Conservation (phyloP, 352 stramenopile genomes). For the Phytophthora sansomeana region DNA sequence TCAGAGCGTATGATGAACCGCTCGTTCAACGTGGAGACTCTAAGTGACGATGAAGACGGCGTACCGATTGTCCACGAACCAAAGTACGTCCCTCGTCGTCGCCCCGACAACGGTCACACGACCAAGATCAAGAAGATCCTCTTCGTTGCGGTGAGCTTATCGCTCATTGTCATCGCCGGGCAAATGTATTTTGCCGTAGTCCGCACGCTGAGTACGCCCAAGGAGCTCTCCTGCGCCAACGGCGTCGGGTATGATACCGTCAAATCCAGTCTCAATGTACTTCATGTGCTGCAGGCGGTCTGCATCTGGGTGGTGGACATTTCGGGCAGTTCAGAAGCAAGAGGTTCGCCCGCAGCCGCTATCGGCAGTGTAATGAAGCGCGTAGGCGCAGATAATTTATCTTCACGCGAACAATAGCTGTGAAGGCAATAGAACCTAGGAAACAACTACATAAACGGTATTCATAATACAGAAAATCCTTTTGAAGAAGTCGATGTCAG, state of each 20-base stretch:
- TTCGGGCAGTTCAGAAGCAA: slow-evolving; percentile 27
- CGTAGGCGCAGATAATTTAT: neutral
- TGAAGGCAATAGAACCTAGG: slow-evolving; percentile 6
- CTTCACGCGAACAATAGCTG: slow-evolving; percentile 8
- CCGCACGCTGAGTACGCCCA: slow-evolving; percentile 15
- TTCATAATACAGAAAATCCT: slow-evolving; percentile 4
- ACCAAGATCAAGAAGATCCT: slow-evolving; percentile 38
- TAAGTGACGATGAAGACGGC: slow-evolving; percentile 34
- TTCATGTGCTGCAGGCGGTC: slow-evolving; percentile 40
- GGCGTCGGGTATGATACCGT: slow-evolving; percentile 51
- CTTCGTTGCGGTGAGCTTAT: slow-evolving; percentile 27
- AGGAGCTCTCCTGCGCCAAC: slow-evolving; percentile 62
- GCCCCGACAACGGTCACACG: slow-evolving; percentile 20
- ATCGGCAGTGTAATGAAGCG: slow-evolving; percentile 9
- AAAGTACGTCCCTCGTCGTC: neutral
- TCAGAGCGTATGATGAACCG: slow-evolving; percentile 16
- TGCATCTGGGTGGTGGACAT: slow-evolving; percentile 37
- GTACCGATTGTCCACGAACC: slow-evolving; percentile 25
- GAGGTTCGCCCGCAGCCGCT: slow-evolving; percentile 13
- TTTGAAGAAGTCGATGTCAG: neutral
- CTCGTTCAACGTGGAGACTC: slow-evolving; percentile 33
- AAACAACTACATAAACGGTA: slow-evolving; percentile 3
- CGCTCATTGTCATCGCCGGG: slow-evolving; percentile 34
- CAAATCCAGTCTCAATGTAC: slow-evolving; percentile 27
- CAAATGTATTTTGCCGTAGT: slow-evolving; percentile 55